A percentile compares a stretch with the other conserved stretches of the same genome.
phyloP scores from a whole-genome alignment of 2,329 filamentous ascomycete genomes.

The Calonectria ilicicola region DNA sequence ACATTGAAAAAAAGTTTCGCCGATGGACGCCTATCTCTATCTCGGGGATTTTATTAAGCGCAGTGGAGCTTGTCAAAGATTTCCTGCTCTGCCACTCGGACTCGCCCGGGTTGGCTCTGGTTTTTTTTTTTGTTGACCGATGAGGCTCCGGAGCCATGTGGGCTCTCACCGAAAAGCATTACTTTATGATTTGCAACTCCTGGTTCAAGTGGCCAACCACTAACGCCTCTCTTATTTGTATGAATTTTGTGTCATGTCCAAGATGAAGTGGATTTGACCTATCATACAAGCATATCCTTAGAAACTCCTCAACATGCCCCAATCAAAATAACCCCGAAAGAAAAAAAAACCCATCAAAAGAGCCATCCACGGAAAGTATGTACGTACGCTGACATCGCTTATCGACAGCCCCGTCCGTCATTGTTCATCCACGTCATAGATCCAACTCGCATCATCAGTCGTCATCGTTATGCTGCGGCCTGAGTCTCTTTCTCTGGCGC shows the following conservation, averaged over 20 bases:
- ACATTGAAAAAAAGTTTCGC: slow-evolving; percentile 17
- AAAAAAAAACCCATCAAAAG: neutral
- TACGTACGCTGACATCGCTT: slow-evolving; percentile 16
- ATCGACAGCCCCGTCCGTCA: slow-evolving; percentile 28
- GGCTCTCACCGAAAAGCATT: slow-evolving; percentile 28
- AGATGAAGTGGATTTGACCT: slow-evolving; percentile 3
- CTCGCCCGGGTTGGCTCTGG: neutral
- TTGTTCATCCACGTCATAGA: slow-evolving; percentile 23
- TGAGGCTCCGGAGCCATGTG: slow-evolving; percentile 45
- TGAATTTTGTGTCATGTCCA: slow-evolving; percentile 19
- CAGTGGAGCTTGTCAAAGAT: slow-evolving; percentile 12
- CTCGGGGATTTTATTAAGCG: slow-evolving; percentile 20
- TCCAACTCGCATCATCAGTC: slow-evolving; percentile 25
- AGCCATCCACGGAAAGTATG: slow-evolving; percentile 7
- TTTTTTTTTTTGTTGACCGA: slow-evolving; percentile 34
- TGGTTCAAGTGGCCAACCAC: neutral
- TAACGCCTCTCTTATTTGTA: slow-evolving; percentile 16
- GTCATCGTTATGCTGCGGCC: slow-evolving; percentile 32
- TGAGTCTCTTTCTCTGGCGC: slow-evolving; percentile 37
- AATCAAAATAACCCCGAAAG: slow-evolving; percentile 8
- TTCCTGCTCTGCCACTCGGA: neutral
- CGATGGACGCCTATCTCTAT: slow-evolving; percentile 23
- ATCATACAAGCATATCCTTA: slow-evolving; percentile 14
- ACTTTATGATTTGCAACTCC: slow-evolving; percentile 18
- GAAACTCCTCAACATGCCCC: slow-evolving; percentile 9